Evolutionary conservation across 139 green algal species (phyloP).

Genomic region (Tetraselmis chui): DNA sequence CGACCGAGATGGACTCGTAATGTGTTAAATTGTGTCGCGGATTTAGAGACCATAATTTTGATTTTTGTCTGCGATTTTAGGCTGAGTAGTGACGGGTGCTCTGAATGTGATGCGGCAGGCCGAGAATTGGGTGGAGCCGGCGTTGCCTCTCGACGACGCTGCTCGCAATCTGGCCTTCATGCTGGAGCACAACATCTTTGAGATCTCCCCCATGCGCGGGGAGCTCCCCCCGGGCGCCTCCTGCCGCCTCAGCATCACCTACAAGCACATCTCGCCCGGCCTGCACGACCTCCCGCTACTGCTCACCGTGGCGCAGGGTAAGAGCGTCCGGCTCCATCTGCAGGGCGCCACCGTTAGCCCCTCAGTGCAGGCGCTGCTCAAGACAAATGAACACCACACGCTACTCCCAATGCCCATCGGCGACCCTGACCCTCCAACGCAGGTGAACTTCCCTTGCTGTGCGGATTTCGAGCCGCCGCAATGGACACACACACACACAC

Average conservation of each 20-base stretch:
- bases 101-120: no score
- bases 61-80: no score
- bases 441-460: no score
- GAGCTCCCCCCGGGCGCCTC: conserved; percentile 25
- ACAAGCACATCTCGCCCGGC: conserved; percentile 29
- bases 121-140: conserved; percentile 71
- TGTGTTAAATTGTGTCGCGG: no score
- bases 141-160: conserved; percentile 30
- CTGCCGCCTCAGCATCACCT: conserved; percentile 18
- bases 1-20: no score
- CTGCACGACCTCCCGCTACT: conserved; percentile 47
- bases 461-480: no score
- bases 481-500: no score
- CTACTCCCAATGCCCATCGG: conserved; percentile 47
- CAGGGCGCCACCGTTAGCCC: conserved; percentile 26
- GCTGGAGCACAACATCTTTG: conserved; percentile 49
- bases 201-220: conserved; percentile 36
- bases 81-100: no score
- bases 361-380: conserved; percentile 20
- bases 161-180: conserved; percentile 45
- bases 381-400: not conserved
- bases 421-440: conserved; percentile 39
- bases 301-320: conserved; percentile 48
- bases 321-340: conserved; percentile 53
- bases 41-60: no score